Evolutionary conservation across 352 stramenopile genomes (phyloP), one percentile per base, ranked within the genome.

Genomic region (Globisporangium nagaii): DNA sequence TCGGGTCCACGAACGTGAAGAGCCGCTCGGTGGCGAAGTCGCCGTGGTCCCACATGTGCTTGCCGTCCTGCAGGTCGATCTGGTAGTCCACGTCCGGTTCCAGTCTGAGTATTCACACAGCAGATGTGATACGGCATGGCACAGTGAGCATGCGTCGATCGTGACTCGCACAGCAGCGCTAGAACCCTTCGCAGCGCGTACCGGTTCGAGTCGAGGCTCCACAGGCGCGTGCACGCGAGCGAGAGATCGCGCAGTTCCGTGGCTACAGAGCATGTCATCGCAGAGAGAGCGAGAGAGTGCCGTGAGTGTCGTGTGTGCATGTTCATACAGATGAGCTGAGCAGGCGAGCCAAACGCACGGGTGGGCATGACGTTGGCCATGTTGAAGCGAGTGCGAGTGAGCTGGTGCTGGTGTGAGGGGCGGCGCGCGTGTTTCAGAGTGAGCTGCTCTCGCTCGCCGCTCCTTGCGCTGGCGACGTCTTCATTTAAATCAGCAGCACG

Each of bases 41-140:
- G 6, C 90, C 88, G 44, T 86, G 85, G 50, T 90, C 70, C 65
- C 85, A 98, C 13, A 83, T 76, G 46, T 79, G 87, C 67, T 98
- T 98, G 31, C 88, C 88, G 17, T 85, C 70, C 70, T 98, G 93
- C 12, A 98, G 72, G 63, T 98, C 92, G 45, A 98, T 90, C 46
- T 79, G 68, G 58, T 98, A 98, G 67, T 98, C 84, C 39, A 88
- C 73, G 51, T 85, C 76, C 0, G 93, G 88, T 47, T 83, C 72
- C 7, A 98, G 77, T 19, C 82, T 79, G 56, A n/a, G n/a, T n/a
- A n/a, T n/a, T n/a, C n/a, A n/a, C 64, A 68, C 25, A 36, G 19
- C 27, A 54, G 20, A 36, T 25, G n/a, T 32, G 32, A 34, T 13
- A 32, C 19, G 11, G 24, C 15, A 15, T 34, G 30, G 6, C n/a